Base-by-base conservation (phyloP, 768 basidiomycete genomes). In the Phylloporus scabripes region DNA sequence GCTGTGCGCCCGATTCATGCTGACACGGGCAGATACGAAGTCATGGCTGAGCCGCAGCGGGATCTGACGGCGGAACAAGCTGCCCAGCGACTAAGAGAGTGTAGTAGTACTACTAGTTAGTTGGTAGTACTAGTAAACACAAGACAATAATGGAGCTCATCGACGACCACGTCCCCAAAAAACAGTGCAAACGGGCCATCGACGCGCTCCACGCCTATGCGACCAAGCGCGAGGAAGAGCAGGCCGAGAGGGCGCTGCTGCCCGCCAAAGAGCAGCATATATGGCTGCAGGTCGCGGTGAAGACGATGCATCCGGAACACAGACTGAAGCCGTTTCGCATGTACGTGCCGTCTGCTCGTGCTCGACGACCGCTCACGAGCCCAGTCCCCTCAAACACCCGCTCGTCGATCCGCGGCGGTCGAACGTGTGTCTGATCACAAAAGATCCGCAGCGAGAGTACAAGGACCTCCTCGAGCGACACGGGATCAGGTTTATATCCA, bases 371-470 rank as follows among this genome's bases (percentile, higher is more conserved):
- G 15, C 57, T 57, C 47, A 51, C 24, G 14, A 4, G 26, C 29
- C 50, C 46, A 66, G 92, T 50, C 83, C 87, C 5, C 75, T 99
- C 39, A 80, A 79, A 33, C 78, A 96, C 63, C 87, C 87, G 28
- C 69, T 91, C 52, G 80, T 90, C 61, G 93, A 90, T 74, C 95
- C 87, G 11, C 82, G 87, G 44, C 82, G 78, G 12, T 82, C 81
- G 6, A 69, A 86, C 9, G 76, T 99, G 44, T 97, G 94, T 67
- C 75, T 99, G 44, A 86, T 99, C 68, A 87, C 87, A 44, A 98
- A 97, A 70, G 91, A 95, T 65, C 95, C 95, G 1, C 95, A 98
- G 60, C 75, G 95, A 39, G 78, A 92, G 64, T 99, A 97, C 77
- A 99, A 99, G 68, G 91, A 95, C 63, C 83, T 96, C 10, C 74